Base-by-base conservation (phyloP, 2,329 filamentous ascomycete species). In the Bimuria novae-zelandiae region DNA sequence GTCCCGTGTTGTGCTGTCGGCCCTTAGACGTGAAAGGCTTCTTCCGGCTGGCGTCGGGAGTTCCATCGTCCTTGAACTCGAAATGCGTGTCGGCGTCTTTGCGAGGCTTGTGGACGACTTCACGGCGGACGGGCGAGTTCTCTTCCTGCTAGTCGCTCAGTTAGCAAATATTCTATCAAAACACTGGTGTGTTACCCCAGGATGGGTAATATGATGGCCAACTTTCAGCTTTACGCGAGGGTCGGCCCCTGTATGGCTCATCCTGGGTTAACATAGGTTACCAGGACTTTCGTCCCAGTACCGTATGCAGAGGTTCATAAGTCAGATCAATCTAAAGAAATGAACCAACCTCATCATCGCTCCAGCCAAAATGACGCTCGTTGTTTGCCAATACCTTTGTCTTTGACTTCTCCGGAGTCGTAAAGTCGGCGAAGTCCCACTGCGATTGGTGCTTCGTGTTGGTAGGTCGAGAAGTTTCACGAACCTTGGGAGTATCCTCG, bases 351-450 rank as follows among this genome's bases (percentile, higher is more conserved):
- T 88, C 83, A 55, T 92, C 87, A 42, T 88, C 86, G 62, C 87
- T 88, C 85, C 90, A 95, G 55, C 80, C 82, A 70, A 87, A 86
- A 71, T 94, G 88, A 50, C 89, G 88, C 55, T 87, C 82, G 56
- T 94, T 86, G 67, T 91, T 84, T 33, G 82, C 78, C 54, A 86
- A 82, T 48, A 82, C 72, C 72, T 88, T 89, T 40, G 80, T 77
- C 4, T 82, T 80, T 42, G 84, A 79, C 80, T 96, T 96, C 60
- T 88, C 83, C 0, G 93, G 93, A 0, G 92, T 96, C 14, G 79
- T 78, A 65, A 96, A 96, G 75, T 96, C 92, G 56, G 90, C 85
- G 73, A 97, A 97, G 43, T 86, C 85, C 92, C 93, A 97, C 57
- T 90, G 87, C 59, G 86, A 86, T 54, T 81, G 78, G 69, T 90